Base-by-base conservation (phyloP, 306 rosid species). In the Medicago arabica region DNA sequence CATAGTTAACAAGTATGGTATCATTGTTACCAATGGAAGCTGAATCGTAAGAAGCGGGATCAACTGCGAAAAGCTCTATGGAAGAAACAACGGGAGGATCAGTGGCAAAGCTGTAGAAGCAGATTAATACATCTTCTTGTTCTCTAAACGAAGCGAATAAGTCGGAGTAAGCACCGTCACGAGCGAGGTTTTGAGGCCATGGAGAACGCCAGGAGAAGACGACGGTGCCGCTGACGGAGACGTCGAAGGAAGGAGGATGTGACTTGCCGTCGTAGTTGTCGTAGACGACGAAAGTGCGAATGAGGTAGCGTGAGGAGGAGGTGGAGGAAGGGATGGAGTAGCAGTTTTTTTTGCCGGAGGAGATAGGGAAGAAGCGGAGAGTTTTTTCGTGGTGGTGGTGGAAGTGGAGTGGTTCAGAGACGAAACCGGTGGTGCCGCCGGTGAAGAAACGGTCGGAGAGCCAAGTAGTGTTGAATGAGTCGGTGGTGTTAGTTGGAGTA, bases 181-280 rank as follows among this genome's bases (percentile, higher is more conserved):
- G 88, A n/a, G 93, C 80, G 5, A 87, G 67, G 21, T 84, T 69
- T 47, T 83, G 89, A 0, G 85, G 58, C 98, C 97, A 95, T 3
- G 97, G 98, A 5, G 97, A 88, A 47, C 93, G 93, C 98, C 98
- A 95, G 74, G 89, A 83, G 85, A 90, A 92, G 17, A 95, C 96
- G 1, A 92, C 63, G 17, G 98, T 95, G 14, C 91, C 91, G 28
- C 81, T 86, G 38, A 92, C 89, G 67, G 97, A 87, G 59, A 86
- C 90, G 58, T 95, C 98, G 36, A 95, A 95, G 49, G 97, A 90
- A 3, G 97, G 98, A 11, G 97, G 72, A 67, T 92, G 98, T 0
- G 92, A 84, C 71, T 87, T 90, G 15, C 97, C 99, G 76, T 92
- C 99, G 90, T 90, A 95, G 86, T 95, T 95, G 75, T 95, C 99